Evolutionary conservation across 805 yeast species (phyloP), one percentile per base, ranked within the genome.

Genomic region (Lipomyces spencermartinsiae): DNA sequence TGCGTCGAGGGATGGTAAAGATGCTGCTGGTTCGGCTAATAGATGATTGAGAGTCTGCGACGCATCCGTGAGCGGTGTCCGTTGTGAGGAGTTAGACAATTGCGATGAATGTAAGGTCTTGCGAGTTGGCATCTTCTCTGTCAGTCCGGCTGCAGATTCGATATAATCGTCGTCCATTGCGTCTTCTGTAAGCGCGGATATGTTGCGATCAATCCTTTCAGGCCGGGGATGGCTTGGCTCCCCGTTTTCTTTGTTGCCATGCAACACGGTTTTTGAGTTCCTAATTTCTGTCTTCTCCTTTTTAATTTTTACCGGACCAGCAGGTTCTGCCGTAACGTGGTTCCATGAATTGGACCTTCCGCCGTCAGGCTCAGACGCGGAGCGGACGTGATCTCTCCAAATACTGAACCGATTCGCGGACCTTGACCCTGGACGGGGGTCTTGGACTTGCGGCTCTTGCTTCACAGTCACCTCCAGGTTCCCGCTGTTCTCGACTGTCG

Each of bases 41-140:
- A 57, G 59, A 7, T 57, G 31, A 25, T 25, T 57, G 14, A 57
- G 59, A 9, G 59, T 57, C 43, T 57, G 59, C 4, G 59, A 57
- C 31, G 59, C 59, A 22, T 57, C 59, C 59, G 25, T 37, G 10
- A 57, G 25, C 22, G 59, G 59, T 5, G 59, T 33, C n/a, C 59
- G 59, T 33, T 29, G 59, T 19, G 59, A 33, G 9, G 59, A 57
- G 34, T 31, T 31, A 16, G 57, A 43, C n/a, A 16, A 22, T 43
- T 43, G 49, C n/a, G 49, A 43, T 14, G 49, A n/a, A 19, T 19
- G 16, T 12, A 37, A 37, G 16, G 16, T 12, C 16, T 37, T 37
- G 43, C 6, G 14, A 1, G 43, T 16, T 37, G 9, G 49, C 49
- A 5, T n/a, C 8, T 16, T 43, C 22, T 43, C 49, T 6, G 49